phyloP scores from a whole-genome alignment of 805 yeast species.

The Komagataella pastoris region DNA sequence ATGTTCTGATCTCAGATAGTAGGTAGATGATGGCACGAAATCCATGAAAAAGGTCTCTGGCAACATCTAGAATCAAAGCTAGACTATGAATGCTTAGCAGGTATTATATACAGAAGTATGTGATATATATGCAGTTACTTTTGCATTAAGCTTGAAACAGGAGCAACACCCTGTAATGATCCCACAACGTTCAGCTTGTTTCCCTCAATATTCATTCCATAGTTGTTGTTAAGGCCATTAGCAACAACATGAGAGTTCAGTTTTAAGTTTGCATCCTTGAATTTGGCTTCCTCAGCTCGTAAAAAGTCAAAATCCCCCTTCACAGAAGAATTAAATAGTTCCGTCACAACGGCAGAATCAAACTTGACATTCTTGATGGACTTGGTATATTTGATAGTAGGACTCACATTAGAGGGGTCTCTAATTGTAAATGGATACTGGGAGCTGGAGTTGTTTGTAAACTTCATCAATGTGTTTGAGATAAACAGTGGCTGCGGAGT shows the following conservation, averaged over 20 bases:
- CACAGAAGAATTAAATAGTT: constrained; percentile 4
- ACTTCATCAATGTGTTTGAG: neutral
- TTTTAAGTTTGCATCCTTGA: constrained; percentile 1
- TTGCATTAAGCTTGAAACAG: neutral
- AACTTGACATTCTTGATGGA: constrained; percentile 2
- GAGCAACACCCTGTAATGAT: neutral
- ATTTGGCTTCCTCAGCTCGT: constrained; percentile 3
- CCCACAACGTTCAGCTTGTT: neutral
- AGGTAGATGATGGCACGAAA: too few relatives aligned
- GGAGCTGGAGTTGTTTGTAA: neutral
- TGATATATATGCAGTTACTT: neutral
- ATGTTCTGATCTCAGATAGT: neutral
- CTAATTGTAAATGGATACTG: neutral
- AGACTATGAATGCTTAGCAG: neutral
- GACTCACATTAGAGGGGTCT: neutral
- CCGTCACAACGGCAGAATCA: constrained; percentile 3
- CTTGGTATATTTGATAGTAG: neutral
- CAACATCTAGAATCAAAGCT: too few relatives aligned
- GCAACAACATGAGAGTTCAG: constrained; percentile 6
- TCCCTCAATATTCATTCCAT: constrained; percentile 1
- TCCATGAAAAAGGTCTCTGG: too few relatives aligned
- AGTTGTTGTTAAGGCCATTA: constrained; percentile 5
- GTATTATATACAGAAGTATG: neutral
- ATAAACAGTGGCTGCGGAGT: neutral
- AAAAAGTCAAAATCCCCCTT: constrained; percentile 4